Conservation (phyloP, 2,329 filamentous ascomycete genomes). For the Albifimbria verrucaria region DNA sequence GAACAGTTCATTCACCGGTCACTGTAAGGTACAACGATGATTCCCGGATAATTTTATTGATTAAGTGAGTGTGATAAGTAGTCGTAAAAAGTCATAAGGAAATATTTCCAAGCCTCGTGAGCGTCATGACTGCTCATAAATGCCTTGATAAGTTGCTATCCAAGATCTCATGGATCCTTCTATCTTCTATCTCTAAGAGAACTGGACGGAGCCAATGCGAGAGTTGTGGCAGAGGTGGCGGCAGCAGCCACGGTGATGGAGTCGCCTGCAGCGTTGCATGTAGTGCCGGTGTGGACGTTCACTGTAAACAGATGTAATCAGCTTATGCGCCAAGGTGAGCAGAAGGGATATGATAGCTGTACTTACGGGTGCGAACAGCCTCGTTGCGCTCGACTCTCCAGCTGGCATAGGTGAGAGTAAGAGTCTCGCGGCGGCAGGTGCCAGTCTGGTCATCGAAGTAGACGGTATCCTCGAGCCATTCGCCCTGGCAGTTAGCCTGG, state of each 20-base stretch:
- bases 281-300: background rate
- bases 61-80: background rate
- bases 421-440: background rate
- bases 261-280: background rate
- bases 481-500: background rate
- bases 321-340: background rate
- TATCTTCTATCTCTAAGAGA: too few species aligned
- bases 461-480: slow-evolving; percentile 1
- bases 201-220: background rate
- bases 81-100: background rate
- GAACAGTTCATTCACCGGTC: too few species aligned
- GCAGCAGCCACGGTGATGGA: background rate
- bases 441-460: background rate
- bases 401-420: background rate
- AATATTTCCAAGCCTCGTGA: background rate
- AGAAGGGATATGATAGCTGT: background rate
- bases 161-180: too few species aligned
- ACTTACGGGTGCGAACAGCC: background rate
- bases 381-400: background rate
- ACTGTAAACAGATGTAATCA: background rate
- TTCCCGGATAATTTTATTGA: background rate
- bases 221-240: background rate
- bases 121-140: background rate
- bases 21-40: too few species aligned
- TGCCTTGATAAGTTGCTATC: too few species aligned